Evolutionary conservation across 768 basidiomycete species (phyloP), one percentile per base, ranked within the genome.

Genomic region (Cyathus striatus): DNA sequence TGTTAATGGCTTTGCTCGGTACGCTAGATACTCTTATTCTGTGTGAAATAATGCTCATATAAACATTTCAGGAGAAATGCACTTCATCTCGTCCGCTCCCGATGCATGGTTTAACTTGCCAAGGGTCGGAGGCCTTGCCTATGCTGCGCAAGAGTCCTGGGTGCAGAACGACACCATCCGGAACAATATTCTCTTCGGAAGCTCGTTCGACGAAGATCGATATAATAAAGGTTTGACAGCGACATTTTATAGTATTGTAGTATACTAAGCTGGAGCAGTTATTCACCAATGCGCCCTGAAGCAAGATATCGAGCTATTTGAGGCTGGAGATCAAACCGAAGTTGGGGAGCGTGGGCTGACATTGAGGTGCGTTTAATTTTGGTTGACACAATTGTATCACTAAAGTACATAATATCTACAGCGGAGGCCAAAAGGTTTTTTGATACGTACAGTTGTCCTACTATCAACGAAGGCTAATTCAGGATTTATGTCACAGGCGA

Each of bases 91-190:
- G 1, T 63, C 65, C 6, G 57, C 62, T 9, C 65, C 75, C 1
- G 72, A 75, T 35, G 78, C 85, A 0, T 84, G 77, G 73, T 86
- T 73, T 59, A 79, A 77, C 48, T 73, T 91, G 4, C 89, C 89
- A 21, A 68, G 86, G 2, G 64, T 63, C 3, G 72, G 71, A 1
- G 87, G 89, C 5, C 72, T 93, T 27, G 81, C 87, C 2, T 90
- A 88, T 55, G 84, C 85, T 6, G 83, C 84, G 3, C 90, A 94
- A 57, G 87, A 90, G 55, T 80, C 85, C 3, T 94, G 88, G 88
- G 81, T 90, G 2, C 77, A 83, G 58, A 90, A 42, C 20, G 41
- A 13, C 9, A 42, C 41, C 9, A 38, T 43, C 23, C 22, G 24
- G 69, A 83, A 90, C 32, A 92, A 92, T 53, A 84, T 93, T 44